Evolutionary conservation across 2,329 filamentous ascomycete species (phyloP).

Genomic region (Penicillium occitanis): DNA sequence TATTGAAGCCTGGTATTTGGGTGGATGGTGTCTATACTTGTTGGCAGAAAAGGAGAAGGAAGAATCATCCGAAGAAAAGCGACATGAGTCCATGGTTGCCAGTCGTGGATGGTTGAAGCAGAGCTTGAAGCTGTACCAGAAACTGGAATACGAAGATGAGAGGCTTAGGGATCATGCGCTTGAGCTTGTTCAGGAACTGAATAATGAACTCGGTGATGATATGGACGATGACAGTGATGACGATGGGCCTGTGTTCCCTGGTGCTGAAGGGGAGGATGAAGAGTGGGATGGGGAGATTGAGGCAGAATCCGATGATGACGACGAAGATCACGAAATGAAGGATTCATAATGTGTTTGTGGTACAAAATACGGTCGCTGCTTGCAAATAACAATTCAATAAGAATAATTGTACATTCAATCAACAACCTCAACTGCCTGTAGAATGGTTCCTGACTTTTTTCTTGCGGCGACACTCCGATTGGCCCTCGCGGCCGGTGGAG

Average conservation of each 20-base stretch:
- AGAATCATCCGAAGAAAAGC: conserved; percentile 50
- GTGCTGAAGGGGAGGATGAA: conserved; percentile 38
- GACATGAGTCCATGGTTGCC: conserved; percentile 66
- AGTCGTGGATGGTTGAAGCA: conserved; percentile 81
- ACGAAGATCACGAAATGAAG: conserved; percentile 56
- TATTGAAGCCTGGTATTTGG: conserved; percentile 95
- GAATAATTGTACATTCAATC: background rate
- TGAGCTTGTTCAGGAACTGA: conserved; percentile 54
- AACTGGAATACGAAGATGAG: conserved; percentile 70
- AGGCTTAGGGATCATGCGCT: conserved; percentile 45
- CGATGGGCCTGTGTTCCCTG: conserved; percentile 56
- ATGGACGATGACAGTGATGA: conserved; percentile 57
- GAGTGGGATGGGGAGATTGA: conserved; percentile 57
- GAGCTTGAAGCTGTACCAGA: conserved; percentile 73
- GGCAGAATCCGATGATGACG: conserved; percentile 47
- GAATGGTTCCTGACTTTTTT: background rate
- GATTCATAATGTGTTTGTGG: conserved; percentile 36
- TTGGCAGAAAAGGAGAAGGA: conserved; percentile 52
- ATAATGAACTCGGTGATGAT: conserved; percentile 63
- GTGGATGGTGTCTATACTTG: conserved; percentile 87
- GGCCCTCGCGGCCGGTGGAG: background rate
- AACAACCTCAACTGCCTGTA: background rate
- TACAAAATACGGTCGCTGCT: background rate
- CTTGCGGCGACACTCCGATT: conserved; percentile 13
- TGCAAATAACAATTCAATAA: background rate